phyloP scores from a whole-genome alignment of 139 green algal species.

The Chlorella vulgaris region DNA sequence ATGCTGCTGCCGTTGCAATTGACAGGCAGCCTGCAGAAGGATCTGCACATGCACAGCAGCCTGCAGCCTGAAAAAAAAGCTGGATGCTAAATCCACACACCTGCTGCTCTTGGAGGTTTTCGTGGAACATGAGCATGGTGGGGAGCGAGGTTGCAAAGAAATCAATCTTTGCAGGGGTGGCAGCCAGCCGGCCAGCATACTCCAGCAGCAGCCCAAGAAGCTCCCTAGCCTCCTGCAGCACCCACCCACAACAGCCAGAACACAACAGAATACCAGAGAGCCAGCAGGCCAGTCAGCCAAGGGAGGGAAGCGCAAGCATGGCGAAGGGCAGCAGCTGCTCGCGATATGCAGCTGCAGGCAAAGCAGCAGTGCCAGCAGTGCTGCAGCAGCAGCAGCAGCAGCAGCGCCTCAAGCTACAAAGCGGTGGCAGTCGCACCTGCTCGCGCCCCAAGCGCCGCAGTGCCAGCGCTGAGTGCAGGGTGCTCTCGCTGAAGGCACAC shows the following conservation, averaged over 20 bases:
- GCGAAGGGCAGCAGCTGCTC: too few relatives aligned
- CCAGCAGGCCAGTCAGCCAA: neutral
- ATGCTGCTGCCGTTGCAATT: neutral
- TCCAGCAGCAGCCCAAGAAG: neutral
- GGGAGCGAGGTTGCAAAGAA: conserved; percentile 25
- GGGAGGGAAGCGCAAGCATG: too few relatives aligned
- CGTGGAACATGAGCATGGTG: conserved; percentile 15
- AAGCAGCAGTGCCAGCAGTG: neutral
- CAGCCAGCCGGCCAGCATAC: neutral
- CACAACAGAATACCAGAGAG: neutral
- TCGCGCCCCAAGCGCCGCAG: conserved; percentile 13
- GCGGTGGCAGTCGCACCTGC: neutral
- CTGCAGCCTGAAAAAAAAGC: too few relatives aligned
- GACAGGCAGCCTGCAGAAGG: neutral
- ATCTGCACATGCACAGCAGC: too few relatives aligned
- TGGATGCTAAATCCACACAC: too few relatives aligned
- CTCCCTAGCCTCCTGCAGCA: neutral
- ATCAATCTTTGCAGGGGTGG: neutral
- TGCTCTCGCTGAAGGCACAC: conserved; percentile 11
- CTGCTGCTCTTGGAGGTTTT: conserved; percentile 12
- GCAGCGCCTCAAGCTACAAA: neutral
- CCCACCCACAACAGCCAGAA: neutral
- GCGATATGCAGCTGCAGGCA: neutral
- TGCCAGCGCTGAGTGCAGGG: conserved; percentile 4
- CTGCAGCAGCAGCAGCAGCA: neutral